Base-by-base conservation (phyloP, 2,329 filamentous ascomycete genomes). In the Albophoma yamanashiensis region DNA sequence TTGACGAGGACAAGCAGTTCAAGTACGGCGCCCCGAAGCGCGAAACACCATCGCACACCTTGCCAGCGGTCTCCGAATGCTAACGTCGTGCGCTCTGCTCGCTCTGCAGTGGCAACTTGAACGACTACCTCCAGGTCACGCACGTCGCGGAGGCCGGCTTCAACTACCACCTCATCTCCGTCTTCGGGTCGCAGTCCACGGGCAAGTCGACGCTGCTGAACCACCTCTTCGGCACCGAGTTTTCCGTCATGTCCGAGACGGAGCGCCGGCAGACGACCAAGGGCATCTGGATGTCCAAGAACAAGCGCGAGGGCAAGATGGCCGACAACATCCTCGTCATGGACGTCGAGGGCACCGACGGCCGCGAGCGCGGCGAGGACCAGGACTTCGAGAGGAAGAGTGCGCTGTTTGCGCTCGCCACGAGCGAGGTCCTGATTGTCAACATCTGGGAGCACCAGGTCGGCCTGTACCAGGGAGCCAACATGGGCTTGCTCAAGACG, bases 391-490 rank as follows among this genome's bases (percentile, higher is more conserved):
- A 99, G 82, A 85, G 94, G 70, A 99, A 99, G 80, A 97, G 92
- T 74, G 94, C 94, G 31, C 83, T 99, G 25, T 99, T 99, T 76
- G 94, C 94, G 58, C 83, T 99, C 69, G 94, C 94, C 57, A 99
- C 94, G 22, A 97, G 93, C 73, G 94, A 99, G 78, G 93, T 99
- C 58, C 82, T 99, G 67, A 95, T 99, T 71, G 89, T 99, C 75
- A 99, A 99, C 73, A 96, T 99, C 66, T 99, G 94, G 94, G 94
- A 99, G 76, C 93, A 97, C 74, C 94, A 99, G 76, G 94, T 99
- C 63, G 94, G 94, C 56, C 75, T 99, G 73, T 99, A 99, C 73
- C 93, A 99, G 77, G 94, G 94, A 60, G 94, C 94, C 68, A 99
- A 99, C 74, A 99, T 99, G 94, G 94, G 94, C 11, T 77, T 99